Base-by-base conservation (phyloP, 2,329 filamentous ascomycete genomes). In the Neonectria ditissima region DNA sequence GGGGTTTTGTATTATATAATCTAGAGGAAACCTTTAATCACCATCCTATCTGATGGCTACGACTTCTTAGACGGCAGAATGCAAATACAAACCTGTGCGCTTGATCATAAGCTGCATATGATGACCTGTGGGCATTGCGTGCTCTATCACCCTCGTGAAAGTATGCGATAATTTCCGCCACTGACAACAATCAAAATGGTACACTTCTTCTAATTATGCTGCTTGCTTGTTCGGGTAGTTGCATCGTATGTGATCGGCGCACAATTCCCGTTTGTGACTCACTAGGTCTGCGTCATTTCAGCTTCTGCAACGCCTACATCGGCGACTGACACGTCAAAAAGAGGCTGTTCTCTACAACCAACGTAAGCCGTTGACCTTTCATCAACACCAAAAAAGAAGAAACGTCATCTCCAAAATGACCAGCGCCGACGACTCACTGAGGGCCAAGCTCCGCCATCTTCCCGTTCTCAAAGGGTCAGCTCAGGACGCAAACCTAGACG, bases 361-460 rank as follows among this genome's bases (percentile, higher is more conserved):
- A 6, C 11, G n/a, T 13, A 6, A 9, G 14, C 5, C 4, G 9
- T 9, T n/a, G 8, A n/a, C 5, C 5, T 10, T 10, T 9, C 37
- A 20, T 11, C n/a, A n/a, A 18, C 4, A 41, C 9, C n/a, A 41
- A 45, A 8, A 5, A n/a, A 24, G 8, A 1, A 13, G 16, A 13
- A 32, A 18, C 28, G 14, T 11, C 10, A 14, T 28, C 7, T 4
- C 14, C 5, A 20, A 6, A 4, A 58, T 58, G 55, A 13, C 11
- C 24, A n/a, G n/a, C 22, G 3, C 48, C 6, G 10, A 30, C 6
- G 45, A 51, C 16, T 52, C 56, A 11, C 34, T 56, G 3, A 50
- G 32, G n/a, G 18, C 43, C 2, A 37, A 51, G 37, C 26, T 62
- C 9, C 59, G 59, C 45, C 22, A n/a, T 10, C 34, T 62, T 34